Evolutionary conservation across 2,329 filamentous ascomycete species (phyloP), one percentile per base, ranked within the genome.

Genomic region (Diaporthe eres): DNA sequence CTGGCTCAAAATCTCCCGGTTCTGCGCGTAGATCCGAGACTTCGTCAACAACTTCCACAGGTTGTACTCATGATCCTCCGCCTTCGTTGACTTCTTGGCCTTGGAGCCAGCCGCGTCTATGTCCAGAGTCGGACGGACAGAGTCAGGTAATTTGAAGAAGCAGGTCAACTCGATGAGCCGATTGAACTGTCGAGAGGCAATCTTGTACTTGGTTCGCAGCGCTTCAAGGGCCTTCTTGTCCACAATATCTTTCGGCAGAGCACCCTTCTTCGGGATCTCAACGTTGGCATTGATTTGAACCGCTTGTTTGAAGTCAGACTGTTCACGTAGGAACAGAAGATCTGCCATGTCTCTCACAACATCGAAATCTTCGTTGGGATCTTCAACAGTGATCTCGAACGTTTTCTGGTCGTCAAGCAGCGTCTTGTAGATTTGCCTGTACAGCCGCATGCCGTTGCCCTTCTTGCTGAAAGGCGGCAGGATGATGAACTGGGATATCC

Each of bases 401-500:
- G 95, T 93, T 76, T 93, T 92, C 0, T 90, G 83, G 74, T 94
- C 90, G 47, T 90, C 87, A 75, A 94, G 88, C 78, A 94, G 94
- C 79, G 92, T 86, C 10, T 89, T 85, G 81, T 95, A 96, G 79
- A 98, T 94, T 67, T 92, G 89, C 76, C 92, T 91, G 87, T 98
- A 99, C 53, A 99, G 91, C 57, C 91, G 89, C 15, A 92, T 90
- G 49, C 96, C 97, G 68, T 96, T 92, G 22, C 95, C 95, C 77
- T 92, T 91, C 77, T 91, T 89, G 82, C 98, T 96, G 83, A 95
- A 98, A 8, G 95, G 94, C 2, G 96, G 96, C 15, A 99, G 88
- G 77, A 99, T 93, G 77, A 99, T 82, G 84, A 98, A 98, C 83
- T 99, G 97, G 0, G 96, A 98, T 78, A 99, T 94, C 60, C 97